These are phyloP conservation scores for Huntiella decipiens DNA, from an alignment of 2,329 filamentous ascomycete species.

Conservation along the genomic window DNA sequence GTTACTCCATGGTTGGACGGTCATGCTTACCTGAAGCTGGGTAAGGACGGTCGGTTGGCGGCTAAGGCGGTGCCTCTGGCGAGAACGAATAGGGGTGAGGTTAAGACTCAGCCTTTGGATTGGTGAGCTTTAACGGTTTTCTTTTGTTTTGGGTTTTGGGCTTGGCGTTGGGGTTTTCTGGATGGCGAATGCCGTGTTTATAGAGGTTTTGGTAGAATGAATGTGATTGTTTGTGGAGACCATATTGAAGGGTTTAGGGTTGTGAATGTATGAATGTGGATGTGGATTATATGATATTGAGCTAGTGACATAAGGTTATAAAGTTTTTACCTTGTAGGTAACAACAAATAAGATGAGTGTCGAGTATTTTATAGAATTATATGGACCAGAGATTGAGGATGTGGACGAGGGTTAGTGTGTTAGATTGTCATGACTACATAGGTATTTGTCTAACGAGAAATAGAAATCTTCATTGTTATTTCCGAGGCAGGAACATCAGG, in stretches of 20 bases:
- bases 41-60: conserved; percentile 33
- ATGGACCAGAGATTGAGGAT: conserved; percentile 24
- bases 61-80: conserved; percentile 52
- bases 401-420: conserved; percentile 27
- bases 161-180: too few species aligned
- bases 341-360: not conserved
- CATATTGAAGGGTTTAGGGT: not conserved
- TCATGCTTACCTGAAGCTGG: conserved; percentile 53
- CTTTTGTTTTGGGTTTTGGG: not conserved
- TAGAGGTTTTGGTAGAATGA: too few species aligned
- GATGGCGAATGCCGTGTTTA: too few species aligned
- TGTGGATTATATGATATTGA: not conserved
- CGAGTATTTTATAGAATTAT: not conserved
- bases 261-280: not conserved
- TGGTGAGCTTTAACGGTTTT: conserved; percentile 39
- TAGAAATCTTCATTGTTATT: conserved; percentile 81
- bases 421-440: not conserved
- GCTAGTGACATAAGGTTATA: too few species aligned
- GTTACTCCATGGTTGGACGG: conserved; percentile 88
- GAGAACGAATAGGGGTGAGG: conserved; percentile 74
- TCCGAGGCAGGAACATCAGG: conserved; percentile 53
- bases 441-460: conserved; percentile 3
- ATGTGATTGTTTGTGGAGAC: not conserved
- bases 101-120: conserved; percentile 68
- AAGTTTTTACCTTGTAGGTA: too few species aligned